Percentiles rank a stretch among this genome's conserved stretches.
phyloP scores from a whole-genome alignment of 768 basidiomycete species.

The Fomitopsis serialis region DNA sequence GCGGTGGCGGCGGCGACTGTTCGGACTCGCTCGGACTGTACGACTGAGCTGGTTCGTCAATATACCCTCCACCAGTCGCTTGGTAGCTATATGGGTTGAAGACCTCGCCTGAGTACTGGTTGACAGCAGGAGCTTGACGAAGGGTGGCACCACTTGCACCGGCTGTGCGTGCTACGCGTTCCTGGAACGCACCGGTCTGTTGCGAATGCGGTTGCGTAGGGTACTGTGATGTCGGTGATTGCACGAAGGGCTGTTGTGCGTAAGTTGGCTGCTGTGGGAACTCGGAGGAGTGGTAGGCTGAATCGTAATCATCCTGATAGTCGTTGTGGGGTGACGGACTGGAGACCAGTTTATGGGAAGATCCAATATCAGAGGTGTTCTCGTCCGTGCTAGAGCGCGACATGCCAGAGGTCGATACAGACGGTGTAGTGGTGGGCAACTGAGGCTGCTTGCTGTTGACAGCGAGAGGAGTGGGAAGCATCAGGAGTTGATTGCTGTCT shows the following conservation, averaged over 20 bases:
- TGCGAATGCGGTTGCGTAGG: background rate
- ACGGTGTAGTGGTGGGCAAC: conserved; percentile 23
- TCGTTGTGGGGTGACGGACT: conserved; percentile 22
- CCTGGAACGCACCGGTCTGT: conserved; percentile 27
- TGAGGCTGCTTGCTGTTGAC: conserved; percentile 47
- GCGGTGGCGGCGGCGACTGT: conserved; percentile 20
- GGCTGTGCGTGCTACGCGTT: conserved; percentile 34
- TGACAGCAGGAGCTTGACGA: conserved; percentile 32
- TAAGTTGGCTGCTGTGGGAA: background rate
- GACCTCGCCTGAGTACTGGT: conserved; percentile 40
- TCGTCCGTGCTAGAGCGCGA: conserved; percentile 42
- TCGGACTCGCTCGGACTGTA: conserved; percentile 30
- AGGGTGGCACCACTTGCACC: conserved; percentile 33
- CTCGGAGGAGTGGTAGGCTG: conserved; percentile 5
- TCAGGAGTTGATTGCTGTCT: conserved; percentile 66
- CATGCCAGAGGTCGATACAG: conserved; percentile 36
- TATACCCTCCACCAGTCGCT: conserved; percentile 34
- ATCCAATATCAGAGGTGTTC: conserved; percentile 31
- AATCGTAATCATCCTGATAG: conserved; percentile 12
- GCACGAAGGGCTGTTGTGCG: background rate
- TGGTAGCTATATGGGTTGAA: conserved; percentile 55
- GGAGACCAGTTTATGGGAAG: conserved; percentile 39
- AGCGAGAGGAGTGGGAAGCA: conserved; percentile 71
- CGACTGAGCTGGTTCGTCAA: conserved; percentile 22
- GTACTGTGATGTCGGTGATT: background rate